Evolutionary conservation across 202 grass and related monocot genomes (phyloP).

Genomic region (Zizania palustris): DNA sequence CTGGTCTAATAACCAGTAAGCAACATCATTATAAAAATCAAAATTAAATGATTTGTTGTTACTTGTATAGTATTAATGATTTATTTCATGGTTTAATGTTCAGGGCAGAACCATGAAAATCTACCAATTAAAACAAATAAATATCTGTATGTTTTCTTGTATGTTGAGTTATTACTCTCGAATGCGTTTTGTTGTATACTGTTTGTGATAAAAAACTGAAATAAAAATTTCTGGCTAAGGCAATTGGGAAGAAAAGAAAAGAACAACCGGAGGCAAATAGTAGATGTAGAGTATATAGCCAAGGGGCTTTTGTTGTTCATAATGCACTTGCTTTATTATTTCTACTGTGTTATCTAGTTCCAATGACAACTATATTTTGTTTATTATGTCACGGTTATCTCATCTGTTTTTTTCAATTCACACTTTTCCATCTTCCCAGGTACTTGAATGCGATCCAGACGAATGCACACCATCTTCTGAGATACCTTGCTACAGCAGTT

Average conservation of each 20-base stretch:
- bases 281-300: no score
- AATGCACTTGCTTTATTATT: not conserved
- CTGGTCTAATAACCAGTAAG: not conserved
- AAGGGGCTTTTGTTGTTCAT: no score
- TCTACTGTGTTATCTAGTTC: not conserved
- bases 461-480: conserved; percentile 80
- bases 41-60: not conserved
- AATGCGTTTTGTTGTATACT: not conserved
- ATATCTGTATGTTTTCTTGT: not conserved
- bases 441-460: conserved; percentile 97
- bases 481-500: conserved; percentile 84
- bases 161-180: not conserved
- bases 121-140: not conserved
- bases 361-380: not conserved
- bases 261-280: not conserved
- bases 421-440: conserved; percentile 42
- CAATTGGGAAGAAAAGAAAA: not conserved
- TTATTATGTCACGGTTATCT: not conserved
- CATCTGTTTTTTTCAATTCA: not conserved
- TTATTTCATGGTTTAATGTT: not conserved
- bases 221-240: not conserved
- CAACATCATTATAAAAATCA: not conserved
- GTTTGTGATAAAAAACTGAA: not conserved
- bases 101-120: not conserved
- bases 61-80: not conserved